A percentile compares a stretch with the other conserved stretches of the same genome.
Evolutionary conservation across 1,284 basidiomycete genomes (phyloP).

Genomic region (Mrakiaceae sp.): DNA sequence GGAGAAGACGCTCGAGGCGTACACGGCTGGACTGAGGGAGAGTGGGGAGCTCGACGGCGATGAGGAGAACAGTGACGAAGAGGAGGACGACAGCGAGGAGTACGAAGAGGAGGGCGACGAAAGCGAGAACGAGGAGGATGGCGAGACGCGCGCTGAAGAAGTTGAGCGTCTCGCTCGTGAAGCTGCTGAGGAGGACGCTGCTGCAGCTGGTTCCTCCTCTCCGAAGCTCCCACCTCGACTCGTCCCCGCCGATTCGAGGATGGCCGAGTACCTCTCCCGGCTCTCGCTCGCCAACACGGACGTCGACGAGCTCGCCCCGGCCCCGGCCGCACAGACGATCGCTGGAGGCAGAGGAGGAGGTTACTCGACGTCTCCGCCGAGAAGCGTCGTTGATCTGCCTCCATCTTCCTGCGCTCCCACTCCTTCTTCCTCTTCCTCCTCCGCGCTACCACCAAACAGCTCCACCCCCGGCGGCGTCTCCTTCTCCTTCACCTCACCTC

Average conservation of each 20-base stretch:
- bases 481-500: background rate
- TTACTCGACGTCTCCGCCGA: too few species aligned
- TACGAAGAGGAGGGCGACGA: constrained; percentile 35
- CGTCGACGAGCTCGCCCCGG: background rate
- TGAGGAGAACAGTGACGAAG: constrained; percentile 33
- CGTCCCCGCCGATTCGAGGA: constrained; percentile 2
- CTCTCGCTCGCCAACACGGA: constrained; percentile 3
- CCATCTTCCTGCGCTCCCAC: constrained; percentile 7
- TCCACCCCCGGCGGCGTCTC: background rate
- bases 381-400: background rate
- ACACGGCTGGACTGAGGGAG: constrained; percentile 37
- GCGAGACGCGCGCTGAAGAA: constrained; percentile 9
- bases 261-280: constrained; percentile 8
- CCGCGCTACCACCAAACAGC: constrained; percentile 1
- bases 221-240: background rate
- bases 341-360: too few species aligned
- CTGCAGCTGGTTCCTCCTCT: background rate
- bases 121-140: constrained; percentile 29
- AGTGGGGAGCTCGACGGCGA: constrained; percentile 33
- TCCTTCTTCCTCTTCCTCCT: constrained; percentile 3
- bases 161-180: constrained; percentile 21
- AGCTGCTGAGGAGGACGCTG: constrained; percentile 13
- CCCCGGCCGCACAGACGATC: too few species aligned
- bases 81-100: constrained; percentile 32
- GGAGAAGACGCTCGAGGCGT: constrained; percentile 67